Conservation (phyloP, 1,284 basidiomycete genomes). For the Fomitiporia mediterranea region DNA sequence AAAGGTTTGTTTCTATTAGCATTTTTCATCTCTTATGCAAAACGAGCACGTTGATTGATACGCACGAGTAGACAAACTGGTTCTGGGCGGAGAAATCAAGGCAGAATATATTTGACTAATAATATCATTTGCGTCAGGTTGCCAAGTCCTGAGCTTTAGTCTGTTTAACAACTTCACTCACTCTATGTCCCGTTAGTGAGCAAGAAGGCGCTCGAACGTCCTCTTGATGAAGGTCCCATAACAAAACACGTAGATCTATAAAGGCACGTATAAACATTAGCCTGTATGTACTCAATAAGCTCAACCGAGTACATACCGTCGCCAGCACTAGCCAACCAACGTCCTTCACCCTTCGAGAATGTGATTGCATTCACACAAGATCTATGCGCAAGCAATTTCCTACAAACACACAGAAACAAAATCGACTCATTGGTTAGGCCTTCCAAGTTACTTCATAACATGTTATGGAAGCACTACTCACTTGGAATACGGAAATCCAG, state of each 20-base stretch:
- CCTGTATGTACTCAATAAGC: neutral
- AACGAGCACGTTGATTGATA: constrained; percentile 17
- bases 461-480: too few species aligned
- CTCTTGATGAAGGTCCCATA: constrained; percentile 72
- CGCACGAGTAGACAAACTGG: constrained; percentile 60
- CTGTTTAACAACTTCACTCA: constrained; percentile 26
- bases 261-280: neutral
- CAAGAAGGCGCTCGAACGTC: constrained; percentile 43
- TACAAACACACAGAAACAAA: constrained; percentile 26
- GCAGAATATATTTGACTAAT: constrained; percentile 62
- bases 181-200: constrained; percentile 46
- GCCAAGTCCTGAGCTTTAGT: neutral
- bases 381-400: constrained; percentile 54
- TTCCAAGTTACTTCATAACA: neutral
- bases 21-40: constrained; percentile 12
- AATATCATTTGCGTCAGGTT: neutral
- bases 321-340: constrained; percentile 71
- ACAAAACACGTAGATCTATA: constrained; percentile 52
- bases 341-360: constrained; percentile 56
- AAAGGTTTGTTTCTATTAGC: too few species aligned
- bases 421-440: neutral
- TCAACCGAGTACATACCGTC: constrained; percentile 47
- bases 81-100: constrained; percentile 64
- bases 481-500: constrained; percentile 12
- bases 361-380: constrained; percentile 70